Base-by-base conservation (phyloP, 331 rosid species). In the Pyracantha coccinea region DNA sequence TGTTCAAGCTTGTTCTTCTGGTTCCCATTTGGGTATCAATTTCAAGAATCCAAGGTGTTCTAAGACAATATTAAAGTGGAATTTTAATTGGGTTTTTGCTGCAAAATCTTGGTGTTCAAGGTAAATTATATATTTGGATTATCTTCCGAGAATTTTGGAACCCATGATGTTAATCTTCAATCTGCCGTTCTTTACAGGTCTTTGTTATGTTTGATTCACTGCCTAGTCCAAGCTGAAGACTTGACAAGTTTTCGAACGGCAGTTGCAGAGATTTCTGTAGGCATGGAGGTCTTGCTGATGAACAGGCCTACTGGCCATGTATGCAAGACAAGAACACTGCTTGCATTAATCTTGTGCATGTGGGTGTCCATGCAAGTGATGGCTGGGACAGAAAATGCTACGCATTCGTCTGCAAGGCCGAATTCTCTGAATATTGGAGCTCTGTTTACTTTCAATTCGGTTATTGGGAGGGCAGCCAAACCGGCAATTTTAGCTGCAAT, bases 381-480 rank as follows among this genome's bases (percentile, higher is more conserved):
- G 72, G 95, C 86, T 69, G 44, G 79, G 76, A 63, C 86, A 29
- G 87, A 77, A 52, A 86, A 89, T 76, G 80, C 50, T 54, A 79
- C 81, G n/a, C 79, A 35, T 71, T 57, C 81, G 21, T 63, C 89
- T 81, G 33, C 83, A 16, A 84, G 81, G 50, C 86, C 78, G 1
- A 83, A 63, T 27, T 75, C 73, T 66, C 25, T 95, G 83, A 95
- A 78, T 31, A 63, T 95, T 79, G 99, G 99, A 71, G 92, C 76
- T 61, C 66, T 95, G 53, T 92, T 90, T 78, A 92, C 96, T 68
- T 25, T 64, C 13, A 12, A 92, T 80, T 95, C 99, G 23, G 79
- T 83, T 50, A 95, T 95, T 72, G 99, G 99, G 77, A 86, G 89
- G 84, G 92, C 99, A 1, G 98, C 93, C 24, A 75, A 75, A 68